phyloP scores from a whole-genome alignment of 108 stramenopile genomes.

The Skeletonema tropicum region DNA sequence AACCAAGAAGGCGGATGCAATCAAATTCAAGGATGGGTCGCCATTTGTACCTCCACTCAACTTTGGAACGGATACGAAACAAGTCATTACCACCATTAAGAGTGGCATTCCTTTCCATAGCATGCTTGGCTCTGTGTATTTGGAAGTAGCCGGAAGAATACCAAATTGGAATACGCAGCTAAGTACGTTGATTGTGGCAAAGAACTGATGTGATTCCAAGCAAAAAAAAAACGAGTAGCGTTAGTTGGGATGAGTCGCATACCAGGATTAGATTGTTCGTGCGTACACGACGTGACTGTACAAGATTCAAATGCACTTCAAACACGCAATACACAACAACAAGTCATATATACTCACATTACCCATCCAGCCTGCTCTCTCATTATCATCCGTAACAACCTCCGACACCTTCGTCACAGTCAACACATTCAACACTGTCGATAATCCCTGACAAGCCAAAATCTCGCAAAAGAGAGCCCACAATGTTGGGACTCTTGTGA shows the following conservation, averaged over 20 bases:
- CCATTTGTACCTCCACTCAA: conserved; percentile 5
- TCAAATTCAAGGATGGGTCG: conserved; percentile 69
- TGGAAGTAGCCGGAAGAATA: conserved; percentile 61
- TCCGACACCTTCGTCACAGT: conserved; percentile 70
- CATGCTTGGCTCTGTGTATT: conserved; percentile 58
- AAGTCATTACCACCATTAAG: conserved; percentile 30
- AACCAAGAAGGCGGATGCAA: conserved; percentile 66
- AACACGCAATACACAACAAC: background rate
- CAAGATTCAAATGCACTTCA: background rate
- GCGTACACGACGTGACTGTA: background rate
- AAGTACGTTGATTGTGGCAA: conserved; percentile 64
- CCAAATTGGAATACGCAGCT: conserved; percentile 75
- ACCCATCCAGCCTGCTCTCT: conserved; percentile 79
- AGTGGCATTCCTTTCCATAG: conserved; percentile 75
- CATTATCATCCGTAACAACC: conserved; percentile 62
- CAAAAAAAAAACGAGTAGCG: background rate
- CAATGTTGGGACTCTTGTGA: conserved; percentile 77
- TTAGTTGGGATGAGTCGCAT: background rate
- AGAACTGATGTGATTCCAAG: conserved; percentile 45
- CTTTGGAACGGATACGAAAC: conserved; percentile 25
- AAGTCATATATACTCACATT: conserved; percentile 26
- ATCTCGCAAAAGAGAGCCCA: conserved; percentile 84
- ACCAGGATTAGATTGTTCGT: background rate
- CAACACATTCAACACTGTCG: conserved; percentile 77
- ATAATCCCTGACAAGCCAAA: conserved; percentile 78